phyloP scores from a whole-genome alignment of 2,329 filamentous ascomycete species.

The Alternaria viburni region DNA sequence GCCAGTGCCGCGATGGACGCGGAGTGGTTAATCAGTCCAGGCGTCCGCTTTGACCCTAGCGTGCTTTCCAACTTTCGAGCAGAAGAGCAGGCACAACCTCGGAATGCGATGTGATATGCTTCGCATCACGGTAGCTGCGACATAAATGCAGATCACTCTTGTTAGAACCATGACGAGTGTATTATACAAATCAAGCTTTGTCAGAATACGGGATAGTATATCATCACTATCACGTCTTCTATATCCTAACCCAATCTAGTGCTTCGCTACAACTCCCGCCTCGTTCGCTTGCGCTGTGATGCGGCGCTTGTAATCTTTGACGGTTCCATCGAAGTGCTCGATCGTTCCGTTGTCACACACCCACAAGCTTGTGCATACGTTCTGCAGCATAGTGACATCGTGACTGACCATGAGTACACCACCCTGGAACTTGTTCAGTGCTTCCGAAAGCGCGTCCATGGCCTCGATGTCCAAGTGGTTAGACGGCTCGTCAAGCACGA shows the following conservation, averaged over 20 bases:
- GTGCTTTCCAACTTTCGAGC: constrained; percentile 15
- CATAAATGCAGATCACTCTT: neutral
- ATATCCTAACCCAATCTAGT: constrained; percentile 36
- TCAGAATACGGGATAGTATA: neutral
- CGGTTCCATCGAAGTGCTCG: constrained; percentile 93
- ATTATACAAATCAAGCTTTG: neutral
- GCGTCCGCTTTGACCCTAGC: constrained; percentile 27
- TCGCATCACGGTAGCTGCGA: constrained; percentile 7
- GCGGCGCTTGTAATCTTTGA: constrained; percentile 97
- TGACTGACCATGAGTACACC: constrained; percentile 98
- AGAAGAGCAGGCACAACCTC: constrained; percentile 5
- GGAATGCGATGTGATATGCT: neutral
- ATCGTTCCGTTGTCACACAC: constrained; percentile 94
- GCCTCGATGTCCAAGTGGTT: constrained; percentile 99
- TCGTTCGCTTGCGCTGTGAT: constrained; percentile 89
- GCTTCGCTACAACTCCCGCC: constrained; percentile 77
- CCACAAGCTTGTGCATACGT: constrained; percentile 93
- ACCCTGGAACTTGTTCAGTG: constrained; percentile 85
- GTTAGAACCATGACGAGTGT: neutral
- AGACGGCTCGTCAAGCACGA: constrained; percentile 97
- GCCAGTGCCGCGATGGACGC: constrained; percentile 13
- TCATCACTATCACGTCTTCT: neutral
- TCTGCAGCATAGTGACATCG: constrained; percentile 98
- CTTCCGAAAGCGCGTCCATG: constrained; percentile 91
- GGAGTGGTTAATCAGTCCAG: constrained; percentile 22